Evolutionary conservation across 1,139 yeast genomes (phyloP).

Genomic region (Hemisphaericaspora lyxosophila): DNA sequence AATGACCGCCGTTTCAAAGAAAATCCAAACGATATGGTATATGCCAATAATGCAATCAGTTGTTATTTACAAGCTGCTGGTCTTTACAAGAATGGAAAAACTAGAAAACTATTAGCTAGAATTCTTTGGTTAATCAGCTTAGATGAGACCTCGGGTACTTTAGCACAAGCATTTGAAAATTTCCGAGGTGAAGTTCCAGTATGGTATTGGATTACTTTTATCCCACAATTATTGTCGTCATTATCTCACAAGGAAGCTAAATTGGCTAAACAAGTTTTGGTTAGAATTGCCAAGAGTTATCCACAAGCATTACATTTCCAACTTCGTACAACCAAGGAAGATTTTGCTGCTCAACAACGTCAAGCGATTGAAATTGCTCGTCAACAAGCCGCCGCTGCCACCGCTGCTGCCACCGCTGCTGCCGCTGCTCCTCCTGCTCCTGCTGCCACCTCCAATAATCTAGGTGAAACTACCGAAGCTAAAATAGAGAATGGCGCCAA

Average conservation of each 20-base stretch:
- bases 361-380: slow-evolving; percentile 60
- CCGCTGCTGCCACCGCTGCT: slow-evolving; percentile 24
- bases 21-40: slow-evolving; percentile 76
- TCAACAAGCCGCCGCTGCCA: slow-evolving; percentile 24
- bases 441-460: slow-evolving; percentile 10
- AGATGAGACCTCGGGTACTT: slow-evolving; percentile 81
- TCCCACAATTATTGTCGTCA: slow-evolving; percentile 89
- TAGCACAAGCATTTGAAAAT: slow-evolving; percentile 85
- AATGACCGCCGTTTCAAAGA: slow-evolving; percentile 88
- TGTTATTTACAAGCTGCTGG: slow-evolving; percentile 98
- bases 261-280: slow-evolving; percentile 81
- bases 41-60: slow-evolving; percentile 91
- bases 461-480: slow-evolving; percentile 7
- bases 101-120: slow-evolving; percentile 83
- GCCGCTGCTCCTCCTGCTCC: too few relatives aligned
- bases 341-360: slow-evolving; percentile 81
- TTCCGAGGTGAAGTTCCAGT: slow-evolving; percentile 96
- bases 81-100: slow-evolving; percentile 85
- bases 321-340: slow-evolving; percentile 91
- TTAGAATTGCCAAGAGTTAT: slow-evolving; percentile 90
- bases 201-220: slow-evolving; percentile 98
- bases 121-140: slow-evolving; percentile 91
- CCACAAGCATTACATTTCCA: slow-evolving; percentile 98
- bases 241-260: slow-evolving; percentile 89
- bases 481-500: slow-evolving; percentile 5